Conservation (phyloP, 2,329 filamentous ascomycete species). For the Neonectria faginata region DNA sequence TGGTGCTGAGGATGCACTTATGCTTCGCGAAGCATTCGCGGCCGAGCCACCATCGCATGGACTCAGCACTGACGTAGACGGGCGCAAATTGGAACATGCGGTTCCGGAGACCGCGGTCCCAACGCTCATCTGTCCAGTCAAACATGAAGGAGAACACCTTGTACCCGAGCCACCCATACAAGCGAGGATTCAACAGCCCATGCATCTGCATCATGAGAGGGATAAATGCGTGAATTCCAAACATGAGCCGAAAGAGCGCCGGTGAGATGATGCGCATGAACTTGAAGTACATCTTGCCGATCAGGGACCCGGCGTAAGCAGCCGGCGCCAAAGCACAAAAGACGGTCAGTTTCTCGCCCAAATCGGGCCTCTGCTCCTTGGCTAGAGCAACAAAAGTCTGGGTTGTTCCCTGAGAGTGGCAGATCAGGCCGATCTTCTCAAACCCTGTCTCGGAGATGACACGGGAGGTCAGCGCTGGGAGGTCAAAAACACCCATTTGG, state of each 20-base stretch:
- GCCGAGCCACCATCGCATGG: constrained; percentile 96
- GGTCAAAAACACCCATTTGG: constrained; percentile 91
- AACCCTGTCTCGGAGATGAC: constrained; percentile 88
- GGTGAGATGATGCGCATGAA: constrained; percentile 88
- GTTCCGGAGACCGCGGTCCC: constrained; percentile 82
- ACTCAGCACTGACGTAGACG: constrained; percentile 88
- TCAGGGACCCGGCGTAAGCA: constrained; percentile 87
- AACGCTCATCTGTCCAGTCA: constrained; percentile 84
- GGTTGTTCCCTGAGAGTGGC: constrained; percentile 92
- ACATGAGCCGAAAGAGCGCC: constrained; percentile 80
- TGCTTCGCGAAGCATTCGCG: constrained; percentile 82
- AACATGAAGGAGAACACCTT: constrained; percentile 91
- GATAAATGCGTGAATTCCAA: constrained; percentile 94
- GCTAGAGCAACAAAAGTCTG: constrained; percentile 88
- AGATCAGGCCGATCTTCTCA: constrained; percentile 82
- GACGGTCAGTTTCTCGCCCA: constrained; percentile 84
- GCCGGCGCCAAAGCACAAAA: constrained; percentile 94
- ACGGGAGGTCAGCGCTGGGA: constrained; percentile 82
- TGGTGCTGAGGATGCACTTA: constrained; percentile 86
- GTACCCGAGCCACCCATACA: constrained; percentile 89
- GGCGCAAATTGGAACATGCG: constrained; percentile 94
- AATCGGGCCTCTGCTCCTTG: constrained; percentile 87
- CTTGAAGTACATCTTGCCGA: constrained; percentile 89
- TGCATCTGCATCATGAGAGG: constrained; percentile 94
- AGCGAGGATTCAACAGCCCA: constrained; percentile 67